Conservation (phyloP, 2,329 filamentous ascomycete genomes). For the Fusarium ramigenum region DNA sequence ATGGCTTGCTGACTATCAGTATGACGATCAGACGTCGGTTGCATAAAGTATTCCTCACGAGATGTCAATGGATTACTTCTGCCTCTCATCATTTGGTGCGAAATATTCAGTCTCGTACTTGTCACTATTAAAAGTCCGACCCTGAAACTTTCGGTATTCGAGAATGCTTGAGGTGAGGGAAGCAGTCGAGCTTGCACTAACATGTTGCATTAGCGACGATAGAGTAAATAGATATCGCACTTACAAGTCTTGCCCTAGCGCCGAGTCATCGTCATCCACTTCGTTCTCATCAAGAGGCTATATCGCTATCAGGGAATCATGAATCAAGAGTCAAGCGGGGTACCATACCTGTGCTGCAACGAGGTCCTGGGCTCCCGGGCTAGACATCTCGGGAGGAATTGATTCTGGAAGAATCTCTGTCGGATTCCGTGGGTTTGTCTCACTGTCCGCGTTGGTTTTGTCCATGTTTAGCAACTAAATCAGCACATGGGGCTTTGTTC, state of each 20-base stretch:
- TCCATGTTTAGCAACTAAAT: background rate
- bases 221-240: fast-evolving
- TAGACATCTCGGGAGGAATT: background rate
- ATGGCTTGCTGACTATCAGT: background rate
- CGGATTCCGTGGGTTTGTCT: background rate
- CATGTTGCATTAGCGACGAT: background rate
- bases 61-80: slow-evolving; percentile 12
- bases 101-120: background rate
- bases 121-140: slow-evolving; percentile 2
- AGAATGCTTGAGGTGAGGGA: slow-evolving; percentile 12
- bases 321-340: background rate
- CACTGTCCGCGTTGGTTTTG: background rate
- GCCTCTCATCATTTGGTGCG: slow-evolving; percentile 7
- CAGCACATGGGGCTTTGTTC: background rate
- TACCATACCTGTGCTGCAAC: background rate
- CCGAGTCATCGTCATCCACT: background rate
- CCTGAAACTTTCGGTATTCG: slow-evolving; percentile 4
- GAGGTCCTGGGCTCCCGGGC: background rate
- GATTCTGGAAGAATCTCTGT: background rate
- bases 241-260: background rate
- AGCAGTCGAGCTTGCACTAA: background rate
- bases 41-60: background rate
- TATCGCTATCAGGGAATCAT: background rate
- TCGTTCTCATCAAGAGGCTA: background rate
- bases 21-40: background rate